Conservation (phyloP, 129 eudicot species). For the Flaveria linearis region DNA sequence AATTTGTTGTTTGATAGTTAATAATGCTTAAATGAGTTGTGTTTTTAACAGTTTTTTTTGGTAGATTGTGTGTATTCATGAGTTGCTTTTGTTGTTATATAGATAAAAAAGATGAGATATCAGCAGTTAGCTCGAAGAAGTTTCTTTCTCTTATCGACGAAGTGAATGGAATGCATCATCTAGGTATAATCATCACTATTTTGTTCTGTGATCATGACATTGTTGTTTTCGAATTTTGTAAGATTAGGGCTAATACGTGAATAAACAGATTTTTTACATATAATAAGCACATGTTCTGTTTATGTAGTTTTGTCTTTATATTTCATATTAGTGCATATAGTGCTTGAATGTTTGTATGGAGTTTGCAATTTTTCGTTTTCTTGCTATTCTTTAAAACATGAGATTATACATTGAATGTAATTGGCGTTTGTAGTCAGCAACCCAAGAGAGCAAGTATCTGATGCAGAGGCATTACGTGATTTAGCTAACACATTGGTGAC, state of each 20-base stretch:
- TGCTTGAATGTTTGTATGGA: not conserved
- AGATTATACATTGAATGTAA: not conserved
- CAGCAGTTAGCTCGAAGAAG: conserved; percentile 39
- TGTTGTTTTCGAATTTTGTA: not conserved
- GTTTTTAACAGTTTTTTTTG: not conserved
- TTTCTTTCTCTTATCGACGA: conserved; percentile 41
- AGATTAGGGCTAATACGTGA: not conserved
- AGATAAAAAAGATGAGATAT: conserved; percentile 52
- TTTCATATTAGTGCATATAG: not conserved
- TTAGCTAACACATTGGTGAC: conserved; percentile 40
- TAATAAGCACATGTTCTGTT: not conserved
- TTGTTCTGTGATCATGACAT: not conserved
- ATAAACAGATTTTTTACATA: not conserved
- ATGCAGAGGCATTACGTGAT: conserved; percentile 58
- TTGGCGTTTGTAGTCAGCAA: conserved; percentile 36
- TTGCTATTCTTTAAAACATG: not conserved
- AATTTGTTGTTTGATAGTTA: not conserved
- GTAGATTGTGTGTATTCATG: not conserved
- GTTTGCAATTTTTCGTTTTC: not conserved
- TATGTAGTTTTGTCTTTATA: not conserved
- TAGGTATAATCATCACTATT: conserved; percentile 32
- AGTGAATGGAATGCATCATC: conserved; percentile 57
- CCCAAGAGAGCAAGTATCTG: conserved; percentile 67
- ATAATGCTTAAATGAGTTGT: not conserved
- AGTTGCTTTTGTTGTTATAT: not conserved